Evolutionary conservation across 2,329 filamentous ascomycete genomes (phyloP), one percentile per base, ranked within the genome.

Genomic region (Xylariales sp.): DNA sequence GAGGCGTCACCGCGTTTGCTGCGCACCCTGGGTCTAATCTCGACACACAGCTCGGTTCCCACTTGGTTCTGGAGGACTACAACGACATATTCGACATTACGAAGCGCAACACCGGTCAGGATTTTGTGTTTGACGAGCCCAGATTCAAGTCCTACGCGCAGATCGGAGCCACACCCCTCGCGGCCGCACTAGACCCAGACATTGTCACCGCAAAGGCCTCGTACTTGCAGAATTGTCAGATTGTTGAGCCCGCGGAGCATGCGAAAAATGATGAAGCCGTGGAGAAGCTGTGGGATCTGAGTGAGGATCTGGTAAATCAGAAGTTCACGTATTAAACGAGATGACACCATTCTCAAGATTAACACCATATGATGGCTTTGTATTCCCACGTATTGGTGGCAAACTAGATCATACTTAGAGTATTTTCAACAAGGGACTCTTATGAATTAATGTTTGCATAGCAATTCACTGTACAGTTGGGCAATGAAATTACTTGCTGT

Each of bases 291-390:
- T 36, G 33, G 33, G 16, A 28, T 4, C 12, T 36, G 33, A 36
- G 33, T n/a, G 33, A 36, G 24, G 17, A 2, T 20, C 33, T 36
- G 12, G 23, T 28, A 6, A 15, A 15, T 14, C 33, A 36, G 33
- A 15, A 18, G 12, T 21, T 40, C 13, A 15, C 13, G 13, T 25
- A 35, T 4, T 14, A 14, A 24, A 21, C 28, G n/a, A n/a, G n/a
- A n/a, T n/a, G n/a, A n/a, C n/a, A n/a, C n/a, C n/a, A n/a, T n/a
- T n/a, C n/a, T n/a, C n/a, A n/a, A n/a, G n/a, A n/a, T n/a, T n/a
- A n/a, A n/a, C n/a, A n/a, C n/a, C n/a, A n/a, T n/a, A n/a, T n/a
- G n/a, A n/a, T n/a, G n/a, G n/a, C n/a, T n/a, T n/a, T n/a, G n/a
- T n/a, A n/a, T n/a, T n/a, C n/a, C n/a, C n/a, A n/a, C n/a, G n/a